A percentile compares a stretch with the other conserved stretches of the same genome.
phyloP scores from a whole-genome alignment of 2,329 filamentous ascomycete species.

The Metarhizium brunneum region DNA sequence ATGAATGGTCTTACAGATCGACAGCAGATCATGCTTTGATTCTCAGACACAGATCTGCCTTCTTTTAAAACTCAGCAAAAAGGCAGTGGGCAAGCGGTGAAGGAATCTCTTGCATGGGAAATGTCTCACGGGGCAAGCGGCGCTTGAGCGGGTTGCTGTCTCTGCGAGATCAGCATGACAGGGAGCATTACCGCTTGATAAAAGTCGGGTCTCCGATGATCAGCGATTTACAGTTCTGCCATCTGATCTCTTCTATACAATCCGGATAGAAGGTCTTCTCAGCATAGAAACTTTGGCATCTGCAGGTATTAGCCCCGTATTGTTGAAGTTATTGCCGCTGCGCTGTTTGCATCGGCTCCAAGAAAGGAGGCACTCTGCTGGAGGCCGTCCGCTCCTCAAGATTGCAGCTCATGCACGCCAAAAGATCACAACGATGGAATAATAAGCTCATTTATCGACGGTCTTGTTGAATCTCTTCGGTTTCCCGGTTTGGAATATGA shows the following conservation, averaged over 20 bases:
- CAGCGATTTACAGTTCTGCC: too few species aligned
- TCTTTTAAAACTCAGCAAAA: not conserved
- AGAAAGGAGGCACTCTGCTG: not conserved
- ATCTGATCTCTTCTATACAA: not conserved
- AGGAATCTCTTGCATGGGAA: not conserved
- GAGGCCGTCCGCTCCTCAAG: not conserved
- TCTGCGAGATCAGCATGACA: not conserved
- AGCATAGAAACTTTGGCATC: not conserved
- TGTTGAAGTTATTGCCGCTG: not conserved
- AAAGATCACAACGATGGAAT: not conserved
- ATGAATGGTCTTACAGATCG: not conserved
- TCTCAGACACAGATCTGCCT: not conserved
- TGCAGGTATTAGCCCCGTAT: not conserved
- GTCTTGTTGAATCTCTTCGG: not conserved
- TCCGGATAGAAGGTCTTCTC: not conserved
- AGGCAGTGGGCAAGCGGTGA: not conserved
- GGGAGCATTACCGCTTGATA: not conserved
- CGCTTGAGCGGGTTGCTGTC: not conserved
- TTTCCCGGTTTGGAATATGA: not conserved
- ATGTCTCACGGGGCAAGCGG: not conserved
- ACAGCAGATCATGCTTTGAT: not conserved
- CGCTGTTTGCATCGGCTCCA: not conserved
- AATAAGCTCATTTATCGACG: not conserved
- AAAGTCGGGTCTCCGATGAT: not conserved
- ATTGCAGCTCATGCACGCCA: not conserved